Base-by-base conservation (phyloP, 768 basidiomycete genomes). In the Lyophyllum semitale region DNA sequence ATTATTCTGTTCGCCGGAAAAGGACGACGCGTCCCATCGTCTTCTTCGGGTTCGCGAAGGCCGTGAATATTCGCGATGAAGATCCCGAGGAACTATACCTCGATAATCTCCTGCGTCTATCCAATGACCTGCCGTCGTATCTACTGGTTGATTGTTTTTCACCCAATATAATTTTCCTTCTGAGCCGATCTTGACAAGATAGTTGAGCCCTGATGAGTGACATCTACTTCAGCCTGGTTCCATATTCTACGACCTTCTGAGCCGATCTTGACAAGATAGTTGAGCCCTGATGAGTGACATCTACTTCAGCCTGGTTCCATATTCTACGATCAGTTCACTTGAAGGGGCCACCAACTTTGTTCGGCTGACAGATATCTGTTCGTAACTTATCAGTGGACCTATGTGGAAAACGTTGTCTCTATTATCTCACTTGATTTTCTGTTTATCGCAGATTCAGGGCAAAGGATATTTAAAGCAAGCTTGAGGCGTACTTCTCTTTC, bases 211-310 rank as follows among this genome's bases (percentile, higher is more conserved):
- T 83, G 29, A 41, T 33, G 43, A 17, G 32, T 37, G 17, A 17
- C 27, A 18, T 54, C 37, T 53, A 29, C 30, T 9, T 38, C 44
- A 15, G 48, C 37, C 25, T 18, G 22, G 30, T 30, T 11, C 29
- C 53, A 29, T 8, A 18, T 45, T n/a, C n/a, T n/a, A n/a, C n/a
- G n/a, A n/a, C 87, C 87, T 18, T 79, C 68, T 0, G 67, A 57
- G 57, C 82, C 81, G 40, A 88, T 77, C 38, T 76, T 77, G 49
- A 84, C 81, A 3, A 88, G 75, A 60, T 89, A 89, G 62, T 88
- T 88, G 22, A 85, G 68, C 11, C 85, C 82, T 83, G 29, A 41
- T 33, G 43, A 17, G 32, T 37, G 17, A 17, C 27, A 18, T 54
- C 37, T 53, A 29, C 30, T 9, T 38, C 44, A 15, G 48, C 37